Conservation (phyloP, 2,329 filamentous ascomycete genomes). For the Leptodontidium sp. region DNA sequence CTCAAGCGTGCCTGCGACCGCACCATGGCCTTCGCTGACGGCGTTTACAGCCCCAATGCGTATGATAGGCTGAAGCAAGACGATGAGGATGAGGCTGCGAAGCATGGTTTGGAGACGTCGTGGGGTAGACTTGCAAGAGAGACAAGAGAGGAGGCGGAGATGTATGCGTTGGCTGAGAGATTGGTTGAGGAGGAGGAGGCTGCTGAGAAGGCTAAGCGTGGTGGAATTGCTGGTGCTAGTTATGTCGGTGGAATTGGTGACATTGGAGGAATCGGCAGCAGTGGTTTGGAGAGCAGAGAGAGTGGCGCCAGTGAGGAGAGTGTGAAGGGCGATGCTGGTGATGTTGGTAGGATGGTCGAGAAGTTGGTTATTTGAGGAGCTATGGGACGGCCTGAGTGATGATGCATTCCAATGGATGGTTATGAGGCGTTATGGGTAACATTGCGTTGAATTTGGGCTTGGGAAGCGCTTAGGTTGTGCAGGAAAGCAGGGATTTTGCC, state of each 20-base stretch:
- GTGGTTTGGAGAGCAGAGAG: background rate
- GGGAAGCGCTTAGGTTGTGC: background rate
- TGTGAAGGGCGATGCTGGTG: background rate
- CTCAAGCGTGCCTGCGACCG: background rate
- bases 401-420: background rate
- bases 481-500: background rate
- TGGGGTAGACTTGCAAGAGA: background rate
- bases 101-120: background rate
- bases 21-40: background rate
- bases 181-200: conserved; percentile 8
- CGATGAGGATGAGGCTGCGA: background rate
- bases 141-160: background rate
- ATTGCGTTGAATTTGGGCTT: too few relatives aligned
- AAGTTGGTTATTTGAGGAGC: background rate
- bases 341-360: conserved; percentile 2
- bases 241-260: background rate
- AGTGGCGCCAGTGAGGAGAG: background rate
- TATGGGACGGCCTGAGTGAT: too few relatives aligned
- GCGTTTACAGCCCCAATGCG: background rate
- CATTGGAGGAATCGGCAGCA: background rate
- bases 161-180: background rate
- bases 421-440: background rate
- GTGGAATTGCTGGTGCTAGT: background rate
- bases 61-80: background rate
- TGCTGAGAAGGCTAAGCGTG: background rate